phyloP scores from a whole-genome alignment of 768 basidiomycete genomes.

The Leucosporidium yakuticum region DNA sequence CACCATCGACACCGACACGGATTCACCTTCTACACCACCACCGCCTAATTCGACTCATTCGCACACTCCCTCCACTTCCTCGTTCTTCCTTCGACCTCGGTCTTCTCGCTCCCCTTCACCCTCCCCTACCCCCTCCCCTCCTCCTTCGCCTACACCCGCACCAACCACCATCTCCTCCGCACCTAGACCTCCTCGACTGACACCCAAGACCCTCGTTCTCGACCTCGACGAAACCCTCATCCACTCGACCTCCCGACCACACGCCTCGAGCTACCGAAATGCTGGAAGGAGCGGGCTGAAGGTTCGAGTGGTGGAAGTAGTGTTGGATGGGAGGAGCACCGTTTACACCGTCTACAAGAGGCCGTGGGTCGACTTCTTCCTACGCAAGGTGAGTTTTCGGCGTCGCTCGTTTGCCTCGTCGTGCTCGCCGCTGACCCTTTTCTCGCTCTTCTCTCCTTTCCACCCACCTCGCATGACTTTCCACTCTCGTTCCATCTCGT shows the following conservation, averaged over 20 bases:
- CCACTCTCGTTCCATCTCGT: neutral
- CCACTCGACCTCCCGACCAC: slow-evolving; percentile 77
- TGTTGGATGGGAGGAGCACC: slow-evolving; percentile 77
- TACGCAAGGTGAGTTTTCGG: slow-evolving; percentile 61
- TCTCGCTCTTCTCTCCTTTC: neutral
- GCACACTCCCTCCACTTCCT: too few relatives aligned
- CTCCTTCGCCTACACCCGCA: neutral
- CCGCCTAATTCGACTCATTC: neutral
- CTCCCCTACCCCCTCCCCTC: neutral
- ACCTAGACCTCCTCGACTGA: slow-evolving; percentile 51
- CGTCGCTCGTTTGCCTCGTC: neutral
- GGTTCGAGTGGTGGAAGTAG: slow-evolving; percentile 87
- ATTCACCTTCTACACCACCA: too few relatives aligned
- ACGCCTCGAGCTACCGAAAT: slow-evolving; percentile 44
- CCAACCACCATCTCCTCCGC: neutral
- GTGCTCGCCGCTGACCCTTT: neutral
- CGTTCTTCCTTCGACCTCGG: neutral
- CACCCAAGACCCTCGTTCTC: slow-evolving; percentile 89
- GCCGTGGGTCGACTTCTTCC: slow-evolving; percentile 92
- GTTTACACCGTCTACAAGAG: slow-evolving; percentile 98
- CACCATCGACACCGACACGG: neutral
- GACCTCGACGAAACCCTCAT: slow-evolving; percentile 98
- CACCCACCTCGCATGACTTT: neutral
- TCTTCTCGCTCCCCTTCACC: neutral
- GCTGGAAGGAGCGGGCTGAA: slow-evolving; percentile 36